Base-by-base conservation (phyloP, 2,329 filamentous ascomycete species). In the Colletotrichum salicis region DNA sequence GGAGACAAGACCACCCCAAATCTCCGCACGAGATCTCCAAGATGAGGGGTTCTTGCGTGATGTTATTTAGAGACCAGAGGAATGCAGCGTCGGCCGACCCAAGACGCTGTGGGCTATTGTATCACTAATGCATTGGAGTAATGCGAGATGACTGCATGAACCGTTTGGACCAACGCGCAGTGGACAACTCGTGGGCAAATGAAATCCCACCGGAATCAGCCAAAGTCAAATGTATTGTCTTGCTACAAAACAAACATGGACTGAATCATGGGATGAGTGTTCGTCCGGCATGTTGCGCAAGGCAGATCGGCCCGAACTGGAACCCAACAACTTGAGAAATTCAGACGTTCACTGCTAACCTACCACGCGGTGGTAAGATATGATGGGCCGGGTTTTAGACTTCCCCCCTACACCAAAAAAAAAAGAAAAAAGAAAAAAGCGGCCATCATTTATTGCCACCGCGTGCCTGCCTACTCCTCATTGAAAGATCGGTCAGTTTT, bases 211-310 rank as follows among this genome's bases (percentile, higher is more conserved):
- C 35, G 24, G 12, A 35, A 5, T 12, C 22, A 19, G 13, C 27
- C 6, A 6, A 13, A 41, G 22, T 1, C n/a, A 10, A 19, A 27
- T 24, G 4, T 33, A 19, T 41, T 41, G 37, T 58, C 13, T 15
- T 5, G 59, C 45, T 8, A 15, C n/a, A 51, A n/a, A 4, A 31
- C 59, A 11, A 12, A 3, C 27, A 22, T 13, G n/a, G 7, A 19
- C 19, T 7, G 11, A 15, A 33, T 51, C 5, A 59, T 29, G 11
- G 11, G 27, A 33, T 51, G 8, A 59, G 10, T 12, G 24, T 33
- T 35, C 55, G 45, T 55, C 19, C 61, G 61, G 54, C 55, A 65
- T 59, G 15, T 22, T 15, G 10, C 45, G 7, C 67, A 61, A 56
- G 27, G 45, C 13, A 31, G 19, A 31, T 37, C 66, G 37, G 11